Evolutionary conservation across 192 early-diverging fungal genomes (phyloP).

Genomic region (Coemansia sp.): DNA sequence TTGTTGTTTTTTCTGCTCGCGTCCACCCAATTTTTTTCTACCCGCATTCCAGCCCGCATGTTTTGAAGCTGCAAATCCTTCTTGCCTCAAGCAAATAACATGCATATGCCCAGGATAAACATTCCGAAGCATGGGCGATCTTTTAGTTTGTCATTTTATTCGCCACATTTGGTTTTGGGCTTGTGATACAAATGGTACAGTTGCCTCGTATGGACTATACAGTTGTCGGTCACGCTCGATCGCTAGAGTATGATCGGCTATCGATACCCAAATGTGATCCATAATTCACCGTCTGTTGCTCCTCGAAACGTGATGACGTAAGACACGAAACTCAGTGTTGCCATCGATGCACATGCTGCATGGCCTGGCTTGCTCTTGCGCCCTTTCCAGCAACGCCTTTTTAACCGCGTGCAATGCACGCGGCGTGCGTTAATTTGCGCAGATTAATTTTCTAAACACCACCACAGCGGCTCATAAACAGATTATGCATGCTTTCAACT

Average conservation of each 20-base stretch:
- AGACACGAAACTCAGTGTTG: background rate
- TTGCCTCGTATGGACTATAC: background rate
- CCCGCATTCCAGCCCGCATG: background rate
- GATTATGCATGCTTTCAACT: too few relatives aligned
- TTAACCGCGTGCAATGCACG: too few relatives aligned
- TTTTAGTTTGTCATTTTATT: background rate
- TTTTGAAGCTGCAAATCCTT: background rate
- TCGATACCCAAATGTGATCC: background rate
- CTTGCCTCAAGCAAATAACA: background rate
- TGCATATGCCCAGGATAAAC: background rate
- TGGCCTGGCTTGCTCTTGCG: too few relatives aligned
- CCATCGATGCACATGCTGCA: background rate
- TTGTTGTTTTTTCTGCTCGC: constrained; percentile 5
- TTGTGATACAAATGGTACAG: background rate
- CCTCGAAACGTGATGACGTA: background rate
- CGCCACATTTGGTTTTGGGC: background rate
- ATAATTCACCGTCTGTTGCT: background rate
- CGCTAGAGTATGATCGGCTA: background rate
- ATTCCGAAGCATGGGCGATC: background rate
- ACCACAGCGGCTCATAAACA: too few relatives aligned
- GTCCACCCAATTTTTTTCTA: background rate
- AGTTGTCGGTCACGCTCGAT: too few relatives aligned
- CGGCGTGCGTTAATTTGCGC: too few relatives aligned
- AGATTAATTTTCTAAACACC: too few relatives aligned
- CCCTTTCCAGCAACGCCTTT: too few relatives aligned